phyloP scores from a whole-genome alignment of 208 protist species.

The Ichthyophonus hoferi region DNA sequence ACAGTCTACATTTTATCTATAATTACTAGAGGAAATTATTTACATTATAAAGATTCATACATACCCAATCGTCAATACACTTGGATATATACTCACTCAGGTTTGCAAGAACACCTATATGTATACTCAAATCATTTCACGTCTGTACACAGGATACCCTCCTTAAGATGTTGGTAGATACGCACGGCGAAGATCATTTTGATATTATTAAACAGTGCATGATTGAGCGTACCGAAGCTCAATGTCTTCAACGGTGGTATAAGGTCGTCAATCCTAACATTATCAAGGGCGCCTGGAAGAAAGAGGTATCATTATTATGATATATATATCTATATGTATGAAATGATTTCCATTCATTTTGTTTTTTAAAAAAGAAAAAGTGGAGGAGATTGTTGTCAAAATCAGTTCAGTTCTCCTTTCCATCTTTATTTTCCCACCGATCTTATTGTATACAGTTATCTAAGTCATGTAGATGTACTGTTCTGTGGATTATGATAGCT shows the following conservation, averaged over 20 bases:
- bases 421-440: background rate
- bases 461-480: background rate
- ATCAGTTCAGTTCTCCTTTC: no score
- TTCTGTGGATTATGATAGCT: background rate
- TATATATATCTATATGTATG: background rate
- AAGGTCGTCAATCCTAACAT: slow-evolving; percentile 27
- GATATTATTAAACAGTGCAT: background rate
- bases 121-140: no score
- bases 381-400: background rate
- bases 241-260: slow-evolving; percentile 29
- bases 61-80: no score
- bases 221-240: background rate
- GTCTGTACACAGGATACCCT: background rate
- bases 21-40: no score
- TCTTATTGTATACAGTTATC: background rate
- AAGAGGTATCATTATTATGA: slow-evolving; percentile 31
- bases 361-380: background rate
- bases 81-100: no score
- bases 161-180: background rate
- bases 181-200: background rate
- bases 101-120: no score
- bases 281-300: slow-evolving; percentile 30
- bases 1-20: no score
- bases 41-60: no score
- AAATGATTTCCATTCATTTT: no score